Evolutionary conservation across 306 rosid genomes (phyloP).

Genomic region (Purshia tridentata): DNA sequence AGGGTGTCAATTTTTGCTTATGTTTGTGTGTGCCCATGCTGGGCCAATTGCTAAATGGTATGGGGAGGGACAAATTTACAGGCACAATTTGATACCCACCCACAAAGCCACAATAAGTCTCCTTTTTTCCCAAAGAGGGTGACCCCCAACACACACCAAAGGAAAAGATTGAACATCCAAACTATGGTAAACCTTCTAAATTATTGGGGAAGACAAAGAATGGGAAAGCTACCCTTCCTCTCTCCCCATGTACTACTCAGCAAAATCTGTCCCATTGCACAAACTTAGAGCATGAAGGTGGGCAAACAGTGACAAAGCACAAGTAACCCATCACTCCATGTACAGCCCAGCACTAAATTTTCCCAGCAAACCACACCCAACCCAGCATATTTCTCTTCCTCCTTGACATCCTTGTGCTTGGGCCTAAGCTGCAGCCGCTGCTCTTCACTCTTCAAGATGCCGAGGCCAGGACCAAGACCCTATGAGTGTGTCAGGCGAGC

Average conservation of each 20-base stretch:
- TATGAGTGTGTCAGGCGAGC: slow-evolving; percentile 97
- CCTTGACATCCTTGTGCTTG: slow-evolving; percentile 16
- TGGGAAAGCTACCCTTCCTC: slow-evolving; percentile 52
- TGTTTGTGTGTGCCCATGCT: slow-evolving; percentile 25
- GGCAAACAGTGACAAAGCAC: slow-evolving; percentile 18
- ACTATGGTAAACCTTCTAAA: slow-evolving; percentile 44
- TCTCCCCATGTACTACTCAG: slow-evolving; percentile 32
- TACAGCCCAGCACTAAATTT: slow-evolving; percentile 18
- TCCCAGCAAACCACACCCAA: background rate
- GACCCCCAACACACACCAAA: slow-evolving; percentile 26
- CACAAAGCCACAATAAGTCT: slow-evolving; percentile 16
- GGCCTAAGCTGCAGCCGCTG: slow-evolving; percentile 2
- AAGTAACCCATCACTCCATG: slow-evolving; percentile 59
- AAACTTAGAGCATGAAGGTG: slow-evolving; percentile 44
- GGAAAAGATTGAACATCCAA: slow-evolving; percentile 47
- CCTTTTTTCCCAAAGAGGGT: slow-evolving; percentile 39
- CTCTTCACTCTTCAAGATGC: slow-evolving; percentile 55
- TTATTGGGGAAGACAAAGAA: slow-evolving; percentile 53
- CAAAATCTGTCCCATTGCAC: slow-evolving; percentile 56
- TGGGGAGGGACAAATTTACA: slow-evolving; percentile 29
- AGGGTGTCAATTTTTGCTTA: slow-evolving; percentile 21
- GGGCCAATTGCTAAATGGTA: slow-evolving; percentile 21
- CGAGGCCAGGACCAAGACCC: slow-evolving; percentile 99
- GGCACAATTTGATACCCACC: slow-evolving; percentile 56
- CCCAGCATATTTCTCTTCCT: slow-evolving; percentile 30